phyloP scores from a whole-genome alignment of 305 asterid species.

The Solanum hybrid region DNA sequence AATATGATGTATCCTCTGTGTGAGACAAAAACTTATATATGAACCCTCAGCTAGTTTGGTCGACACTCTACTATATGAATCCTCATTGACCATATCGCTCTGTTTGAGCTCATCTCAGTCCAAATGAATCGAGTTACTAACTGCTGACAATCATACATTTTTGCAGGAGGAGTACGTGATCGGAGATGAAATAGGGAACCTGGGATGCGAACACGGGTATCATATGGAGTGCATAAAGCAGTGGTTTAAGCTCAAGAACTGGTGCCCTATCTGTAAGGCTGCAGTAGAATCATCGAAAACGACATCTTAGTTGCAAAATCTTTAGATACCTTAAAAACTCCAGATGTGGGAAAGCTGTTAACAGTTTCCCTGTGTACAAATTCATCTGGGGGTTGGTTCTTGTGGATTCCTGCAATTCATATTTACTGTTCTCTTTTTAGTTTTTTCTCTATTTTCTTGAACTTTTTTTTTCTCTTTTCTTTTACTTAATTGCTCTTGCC shows the following conservation, averaged over 20 bases:
- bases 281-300: slow-evolving; percentile 21
- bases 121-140: background rate
- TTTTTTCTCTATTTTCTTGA: background rate
- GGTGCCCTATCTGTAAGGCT: slow-evolving; percentile 93
- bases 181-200: slow-evolving; percentile 63
- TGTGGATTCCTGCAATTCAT: slow-evolving; percentile 2
- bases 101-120: background rate
- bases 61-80: background rate
- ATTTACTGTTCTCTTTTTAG: background rate
- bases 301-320: background rate
- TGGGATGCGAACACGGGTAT: slow-evolving; percentile 57
- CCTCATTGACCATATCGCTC: background rate
- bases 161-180: slow-evolving; percentile 62
- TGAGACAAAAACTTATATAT: background rate
- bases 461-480: background rate
- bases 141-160: background rate
- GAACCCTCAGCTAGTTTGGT: background rate
- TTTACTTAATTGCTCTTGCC: background rate
- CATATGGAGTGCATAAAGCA: slow-evolving; percentile 50
- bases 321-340: background rate
- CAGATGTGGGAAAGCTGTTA: background rate
- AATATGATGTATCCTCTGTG: background rate
- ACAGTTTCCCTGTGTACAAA: slow-evolving; percentile 2
- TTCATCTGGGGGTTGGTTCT: background rate
- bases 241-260: slow-evolving; percentile 78